A percentile compares a stretch with the other conserved stretches of the same genome.
phyloP scores from a whole-genome alignment of 2,329 filamentous ascomycete species.

The Colletotrichum trifolii region DNA sequence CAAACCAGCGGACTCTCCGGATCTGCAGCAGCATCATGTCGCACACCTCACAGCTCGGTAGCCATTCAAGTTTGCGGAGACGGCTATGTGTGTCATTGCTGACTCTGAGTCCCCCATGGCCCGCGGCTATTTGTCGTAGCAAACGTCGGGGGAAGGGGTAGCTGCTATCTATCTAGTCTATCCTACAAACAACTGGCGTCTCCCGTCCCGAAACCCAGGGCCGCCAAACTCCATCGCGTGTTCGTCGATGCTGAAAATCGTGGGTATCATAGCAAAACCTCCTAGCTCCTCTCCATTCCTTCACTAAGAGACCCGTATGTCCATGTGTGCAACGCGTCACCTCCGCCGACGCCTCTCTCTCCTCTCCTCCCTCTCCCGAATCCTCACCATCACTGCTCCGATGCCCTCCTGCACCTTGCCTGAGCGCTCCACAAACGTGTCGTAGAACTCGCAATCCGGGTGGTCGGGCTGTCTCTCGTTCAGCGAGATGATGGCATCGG shows the following conservation, averaged over 20 bases:
- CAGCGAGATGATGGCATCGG: slow-evolving; percentile 30
- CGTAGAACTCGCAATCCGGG: slow-evolving; percentile 35
- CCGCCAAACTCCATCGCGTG: neutral
- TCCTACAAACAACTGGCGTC: slow-evolving; percentile 10
- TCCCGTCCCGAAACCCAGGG: slow-evolving; percentile 7
- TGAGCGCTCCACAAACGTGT: slow-evolving; percentile 33
- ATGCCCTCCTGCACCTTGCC: slow-evolving; percentile 33
- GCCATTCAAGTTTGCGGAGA: too few species aligned
- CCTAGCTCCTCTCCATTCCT: too few species aligned
- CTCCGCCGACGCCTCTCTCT: slow-evolving; percentile 19
- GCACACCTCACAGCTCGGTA: neutral
- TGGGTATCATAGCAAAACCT: slow-evolving; percentile 3
- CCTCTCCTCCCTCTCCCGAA: slow-evolving; percentile 35
- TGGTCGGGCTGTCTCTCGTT: slow-evolving; percentile 33
- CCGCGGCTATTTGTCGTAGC: too few species aligned
- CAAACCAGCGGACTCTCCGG: neutral
- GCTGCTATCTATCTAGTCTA: neutral
- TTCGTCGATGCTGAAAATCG: neutral
- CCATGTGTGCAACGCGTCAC: neutral
- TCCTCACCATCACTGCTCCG: slow-evolving; percentile 24
- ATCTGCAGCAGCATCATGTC: neutral
- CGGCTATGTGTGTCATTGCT: too few species aligned
- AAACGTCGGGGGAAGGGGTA: too few species aligned
- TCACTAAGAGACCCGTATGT: too few species aligned
- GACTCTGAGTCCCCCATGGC: too few species aligned